Conservation (phyloP, 169 alveolate genomes). For the Eimeria falciformis region DNA sequence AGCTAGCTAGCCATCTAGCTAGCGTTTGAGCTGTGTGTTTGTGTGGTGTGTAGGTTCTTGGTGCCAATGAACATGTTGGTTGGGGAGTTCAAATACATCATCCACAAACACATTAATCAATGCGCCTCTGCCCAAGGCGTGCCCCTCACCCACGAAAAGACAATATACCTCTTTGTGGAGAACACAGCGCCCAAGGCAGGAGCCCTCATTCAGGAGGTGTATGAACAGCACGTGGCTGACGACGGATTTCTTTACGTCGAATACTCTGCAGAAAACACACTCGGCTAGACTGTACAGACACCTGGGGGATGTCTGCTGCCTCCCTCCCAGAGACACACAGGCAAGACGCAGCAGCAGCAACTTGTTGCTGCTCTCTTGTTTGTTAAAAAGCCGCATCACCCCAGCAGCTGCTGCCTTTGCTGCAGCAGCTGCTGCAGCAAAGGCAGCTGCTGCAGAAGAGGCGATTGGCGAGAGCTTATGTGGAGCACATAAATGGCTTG, state of each 20-base stretch:
- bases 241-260: conserved; percentile 88
- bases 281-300: conserved; percentile 82
- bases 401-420: neutral
- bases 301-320: no score
- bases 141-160: conserved; percentile 81
- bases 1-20: neutral
- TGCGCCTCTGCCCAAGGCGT: conserved; percentile 72
- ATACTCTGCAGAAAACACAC: conserved; percentile 86
- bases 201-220: conserved; percentile 84
- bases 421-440: neutral
- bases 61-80: conserved; percentile 85
- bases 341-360: neutral
- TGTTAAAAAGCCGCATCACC: neutral
- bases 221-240: conserved; percentile 85
- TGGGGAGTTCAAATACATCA: conserved; percentile 87
- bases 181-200: conserved; percentile 87
- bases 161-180: conserved; percentile 83
- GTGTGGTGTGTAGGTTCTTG: conserved; percentile 77
- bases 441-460: neutral
- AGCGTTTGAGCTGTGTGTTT: no score
- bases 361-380: no score
- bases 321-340: no score
- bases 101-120: conserved; percentile 88
- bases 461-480: neutral
- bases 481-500: neutral